A percentile compares a stretch with the other conserved stretches of the same genome.
Conservation (phyloP, 2,329 filamentous ascomycete species). For the Hirsutella minnesotensis region DNA sequence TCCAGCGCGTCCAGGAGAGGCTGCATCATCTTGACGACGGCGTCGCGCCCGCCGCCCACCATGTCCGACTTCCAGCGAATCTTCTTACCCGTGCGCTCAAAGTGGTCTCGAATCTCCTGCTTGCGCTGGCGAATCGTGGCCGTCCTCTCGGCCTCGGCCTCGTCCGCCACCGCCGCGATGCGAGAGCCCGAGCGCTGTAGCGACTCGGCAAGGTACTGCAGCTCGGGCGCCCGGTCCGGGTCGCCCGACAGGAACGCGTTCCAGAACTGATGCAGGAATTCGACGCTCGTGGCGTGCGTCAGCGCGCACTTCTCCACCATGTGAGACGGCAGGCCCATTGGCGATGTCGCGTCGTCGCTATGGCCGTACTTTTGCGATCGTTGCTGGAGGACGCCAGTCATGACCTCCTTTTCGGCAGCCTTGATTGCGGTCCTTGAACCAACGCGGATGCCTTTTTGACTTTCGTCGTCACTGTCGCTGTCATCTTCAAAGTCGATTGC, state of each 20-base stretch:
- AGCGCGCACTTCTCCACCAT: conserved; percentile 47
- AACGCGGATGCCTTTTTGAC: conserved; percentile 41
- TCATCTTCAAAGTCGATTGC: conserved; percentile 60
- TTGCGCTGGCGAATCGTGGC: conserved; percentile 55
- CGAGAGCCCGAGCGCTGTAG: conserved; percentile 65
- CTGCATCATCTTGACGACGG: conserved; percentile 64
- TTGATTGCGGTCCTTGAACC: conserved; percentile 58
- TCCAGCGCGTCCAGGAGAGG: conserved; percentile 62
- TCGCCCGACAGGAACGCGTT: conserved; percentile 82
- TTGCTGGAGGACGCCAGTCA: conserved; percentile 51
- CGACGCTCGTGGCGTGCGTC: conserved; percentile 85
- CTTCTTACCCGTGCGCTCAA: conserved; percentile 62
- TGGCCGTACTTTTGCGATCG: conserved; percentile 46
- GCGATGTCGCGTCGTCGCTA: conserved; percentile 32
- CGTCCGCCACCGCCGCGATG: conserved; percentile 67
- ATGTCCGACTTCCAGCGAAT: conserved; percentile 55
- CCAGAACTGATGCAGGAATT: conserved; percentile 98
- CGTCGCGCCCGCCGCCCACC: conserved; percentile 63
- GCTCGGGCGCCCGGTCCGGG: conserved; percentile 64
- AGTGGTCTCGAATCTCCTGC: conserved; percentile 58
- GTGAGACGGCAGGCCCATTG: conserved; percentile 41
- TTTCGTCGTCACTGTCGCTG: conserved; percentile 54
- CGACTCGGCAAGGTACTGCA: conserved; percentile 73
- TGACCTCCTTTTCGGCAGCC: conserved; percentile 53
- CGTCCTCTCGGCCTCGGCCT: conserved; percentile 65